Conservation (phyloP, 139 green algal genomes). For the Asterochloris erici region DNA sequence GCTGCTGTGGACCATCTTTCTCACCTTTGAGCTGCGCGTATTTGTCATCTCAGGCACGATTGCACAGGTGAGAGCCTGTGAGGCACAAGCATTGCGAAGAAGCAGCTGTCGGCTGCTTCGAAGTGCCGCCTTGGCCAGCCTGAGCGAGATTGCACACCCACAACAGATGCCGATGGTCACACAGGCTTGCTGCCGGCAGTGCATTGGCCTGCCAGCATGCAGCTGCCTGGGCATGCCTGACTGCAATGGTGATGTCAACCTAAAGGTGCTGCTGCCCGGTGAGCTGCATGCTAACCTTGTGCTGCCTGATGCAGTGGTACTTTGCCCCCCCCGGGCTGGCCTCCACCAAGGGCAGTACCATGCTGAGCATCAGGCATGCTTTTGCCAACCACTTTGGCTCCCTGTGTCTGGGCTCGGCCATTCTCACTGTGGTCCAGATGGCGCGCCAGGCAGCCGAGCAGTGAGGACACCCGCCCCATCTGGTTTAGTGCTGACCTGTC, state of each 20-base stretch:
- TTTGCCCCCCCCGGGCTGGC: slow-evolving; percentile 36
- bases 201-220: no score
- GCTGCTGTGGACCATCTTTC: slow-evolving; percentile 53
- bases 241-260: no score
- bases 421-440: slow-evolving; percentile 59
- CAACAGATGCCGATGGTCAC: no score
- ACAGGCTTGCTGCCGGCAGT: no score
- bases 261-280: background rate
- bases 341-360: slow-evolving; percentile 26
- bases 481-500: no score
- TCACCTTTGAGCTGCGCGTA: slow-evolving; percentile 52
- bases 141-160: no score
- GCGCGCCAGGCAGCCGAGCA: slow-evolving; percentile 29
- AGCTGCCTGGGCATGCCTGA: no score
- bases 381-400: slow-evolving; percentile 62
- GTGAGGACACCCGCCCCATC: slow-evolving; percentile 4
- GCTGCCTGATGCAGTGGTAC: slow-evolving; percentile 35
- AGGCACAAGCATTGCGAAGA: no score
- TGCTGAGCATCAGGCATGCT: slow-evolving; percentile 45
- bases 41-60: slow-evolving; percentile 48
- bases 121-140: no score
- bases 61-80: slow-evolving; percentile 34
- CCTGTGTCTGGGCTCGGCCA: slow-evolving; percentile 41
- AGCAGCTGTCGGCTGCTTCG: no score
- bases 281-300: background rate